phyloP scores from a whole-genome alignment of 2,329 filamentous ascomycete species.

The Orbilia oligospora region DNA sequence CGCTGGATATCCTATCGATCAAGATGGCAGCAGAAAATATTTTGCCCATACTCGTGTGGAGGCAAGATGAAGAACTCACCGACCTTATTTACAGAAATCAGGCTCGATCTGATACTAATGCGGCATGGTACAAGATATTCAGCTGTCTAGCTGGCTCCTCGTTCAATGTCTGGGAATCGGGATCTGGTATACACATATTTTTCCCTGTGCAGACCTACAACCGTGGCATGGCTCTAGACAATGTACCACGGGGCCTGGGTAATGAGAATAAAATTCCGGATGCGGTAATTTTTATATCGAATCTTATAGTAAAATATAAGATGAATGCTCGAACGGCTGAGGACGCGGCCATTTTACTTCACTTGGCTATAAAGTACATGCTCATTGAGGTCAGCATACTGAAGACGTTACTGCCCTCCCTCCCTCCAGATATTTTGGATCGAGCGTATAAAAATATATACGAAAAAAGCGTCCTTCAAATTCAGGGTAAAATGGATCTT shows the following conservation, averaged over 20 bases:
- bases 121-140: background rate
- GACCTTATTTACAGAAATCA: background rate
- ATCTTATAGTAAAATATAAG: background rate
- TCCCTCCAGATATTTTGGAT: background rate
- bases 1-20: slow-evolving; percentile 5
- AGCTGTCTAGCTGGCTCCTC: background rate
- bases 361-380: background rate
- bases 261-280: background rate
- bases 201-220: background rate
- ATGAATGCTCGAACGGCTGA: background rate
- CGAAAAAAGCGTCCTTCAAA: background rate
- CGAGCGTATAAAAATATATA: background rate
- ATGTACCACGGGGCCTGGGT: no score
- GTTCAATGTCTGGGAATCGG: background rate
- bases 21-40: slow-evolving; percentile 15
- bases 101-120: background rate
- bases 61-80: slow-evolving; percentile 22
- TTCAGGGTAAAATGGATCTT: background rate
- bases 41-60: background rate
- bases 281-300: background rate
- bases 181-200: background rate
- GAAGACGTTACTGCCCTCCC: background rate
- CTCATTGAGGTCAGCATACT: background rate
- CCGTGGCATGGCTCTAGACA: no score
- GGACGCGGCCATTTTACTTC: background rate